Evolutionary conservation across 768 basidiomycete species (phyloP).

Genomic region (Mycena venus): DNA sequence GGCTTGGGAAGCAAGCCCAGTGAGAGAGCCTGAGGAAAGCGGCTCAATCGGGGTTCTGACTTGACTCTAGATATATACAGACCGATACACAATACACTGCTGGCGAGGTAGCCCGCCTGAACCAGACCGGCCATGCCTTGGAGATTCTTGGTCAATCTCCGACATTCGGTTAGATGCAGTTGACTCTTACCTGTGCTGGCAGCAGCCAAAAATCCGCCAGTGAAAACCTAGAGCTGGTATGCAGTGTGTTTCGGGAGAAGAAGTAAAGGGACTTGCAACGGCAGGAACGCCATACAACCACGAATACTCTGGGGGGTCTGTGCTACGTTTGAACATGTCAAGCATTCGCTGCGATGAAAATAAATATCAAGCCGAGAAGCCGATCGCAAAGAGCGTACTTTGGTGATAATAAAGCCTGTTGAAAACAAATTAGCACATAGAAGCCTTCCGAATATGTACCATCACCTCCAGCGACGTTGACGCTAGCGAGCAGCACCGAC

Average conservation of each 20-base stretch:
- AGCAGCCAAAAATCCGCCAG: slow-evolving; percentile 85
- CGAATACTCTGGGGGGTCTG: slow-evolving; percentile 90
- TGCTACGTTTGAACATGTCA: slow-evolving; percentile 92
- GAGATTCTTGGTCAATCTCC: background rate
- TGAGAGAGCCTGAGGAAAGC: slow-evolving; percentile 71
- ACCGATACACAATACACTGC: slow-evolving; percentile 91
- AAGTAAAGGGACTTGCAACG: slow-evolving; percentile 45
- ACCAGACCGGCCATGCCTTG: slow-evolving; percentile 79
- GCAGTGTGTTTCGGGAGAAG: background rate
- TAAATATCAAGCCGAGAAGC: background rate
- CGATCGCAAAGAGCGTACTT: background rate
- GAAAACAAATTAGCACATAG: background rate
- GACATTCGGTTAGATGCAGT: background rate
- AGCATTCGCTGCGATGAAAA: slow-evolving; percentile 75
- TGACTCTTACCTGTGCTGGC: slow-evolving; percentile 74
- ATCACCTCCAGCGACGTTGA: slow-evolving; percentile 86
- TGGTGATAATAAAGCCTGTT: slow-evolving; percentile 79
- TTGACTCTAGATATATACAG: slow-evolving; percentile 5
- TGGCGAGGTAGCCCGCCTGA: slow-evolving; percentile 89
- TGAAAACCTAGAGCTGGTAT: slow-evolving; percentile 63
- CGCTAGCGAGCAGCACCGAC: slow-evolving; percentile 88
- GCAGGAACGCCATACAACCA: slow-evolving; percentile 88
- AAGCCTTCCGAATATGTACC: background rate
- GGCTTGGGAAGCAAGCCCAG: slow-evolving; percentile 81
- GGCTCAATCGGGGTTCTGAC: background rate